A percentile compares a stretch with the other conserved stretches of the same genome.
These are phyloP conservation scores for Aspergillus heteromorphus DNA, from an alignment of 495 filamentous ascomycete genomes.

Conservation along the genomic window DNA sequence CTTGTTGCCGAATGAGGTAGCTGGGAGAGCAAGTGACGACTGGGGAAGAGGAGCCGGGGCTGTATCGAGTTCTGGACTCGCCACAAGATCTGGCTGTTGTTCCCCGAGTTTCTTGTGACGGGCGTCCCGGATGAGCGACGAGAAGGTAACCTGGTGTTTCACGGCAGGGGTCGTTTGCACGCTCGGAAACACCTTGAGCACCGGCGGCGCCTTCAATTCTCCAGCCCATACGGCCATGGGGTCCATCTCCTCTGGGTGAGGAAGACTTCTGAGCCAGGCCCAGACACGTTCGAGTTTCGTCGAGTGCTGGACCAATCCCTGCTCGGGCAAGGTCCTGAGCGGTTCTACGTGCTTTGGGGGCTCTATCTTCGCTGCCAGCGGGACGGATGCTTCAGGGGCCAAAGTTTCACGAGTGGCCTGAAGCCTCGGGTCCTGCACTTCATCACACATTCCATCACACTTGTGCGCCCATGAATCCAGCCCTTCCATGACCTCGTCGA, in stretches of 20 bases:
- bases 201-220: not conserved
- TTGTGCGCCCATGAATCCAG: slow-evolving; percentile 12
- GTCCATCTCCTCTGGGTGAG: slow-evolving; percentile 14
- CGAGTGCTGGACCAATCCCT: not conserved
- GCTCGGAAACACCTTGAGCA: not conserved
- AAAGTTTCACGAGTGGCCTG: not conserved
- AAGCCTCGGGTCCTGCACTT: not conserved
- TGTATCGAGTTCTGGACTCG: not conserved
- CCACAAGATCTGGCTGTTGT: not conserved
- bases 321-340: not conserved
- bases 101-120: not conserved
- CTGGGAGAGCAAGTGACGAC: not conserved
- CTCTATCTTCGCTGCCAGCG: not conserved
- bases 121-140: too few relatives aligned
- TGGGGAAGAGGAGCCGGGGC: not conserved
- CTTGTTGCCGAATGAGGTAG: slow-evolving; percentile 3
- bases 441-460: not conserved
- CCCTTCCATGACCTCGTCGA: not conserved
- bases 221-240: slow-evolving; percentile 5
- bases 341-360: slow-evolving; percentile 1
- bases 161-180: too few relatives aligned
- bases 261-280: slow-evolving; percentile 19
- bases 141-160: too few relatives aligned
- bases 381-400: not conserved
- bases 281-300: slow-evolving; percentile 16